Conservation (phyloP, 768 basidiomycete species). For the Auriscalpium microsporum region DNA sequence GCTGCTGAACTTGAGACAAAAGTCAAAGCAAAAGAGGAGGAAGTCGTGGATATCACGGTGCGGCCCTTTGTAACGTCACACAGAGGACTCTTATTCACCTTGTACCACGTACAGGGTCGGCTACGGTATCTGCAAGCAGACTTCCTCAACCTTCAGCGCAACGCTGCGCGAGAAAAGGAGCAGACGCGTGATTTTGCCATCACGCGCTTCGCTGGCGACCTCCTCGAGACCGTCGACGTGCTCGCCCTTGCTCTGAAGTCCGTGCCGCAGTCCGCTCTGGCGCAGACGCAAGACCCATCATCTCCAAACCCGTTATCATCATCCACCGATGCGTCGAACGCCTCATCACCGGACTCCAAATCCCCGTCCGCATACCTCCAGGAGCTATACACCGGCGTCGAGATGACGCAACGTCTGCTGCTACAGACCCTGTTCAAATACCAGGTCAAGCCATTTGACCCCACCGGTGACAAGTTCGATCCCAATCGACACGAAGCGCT, state of each 20-base stretch:
- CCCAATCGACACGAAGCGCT: slow-evolving; percentile 94
- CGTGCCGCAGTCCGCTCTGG: slow-evolving; percentile 47
- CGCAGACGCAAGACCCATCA: slow-evolving; percentile 11
- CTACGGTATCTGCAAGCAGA: slow-evolving; percentile 91
- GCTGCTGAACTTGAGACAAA: slow-evolving; percentile 35
- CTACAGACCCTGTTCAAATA: slow-evolving; percentile 87
- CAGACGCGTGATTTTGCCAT: slow-evolving; percentile 93
- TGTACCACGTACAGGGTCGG: slow-evolving; percentile 49
- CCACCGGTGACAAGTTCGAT: slow-evolving; percentile 88
- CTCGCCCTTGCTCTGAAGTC: slow-evolving; percentile 78
- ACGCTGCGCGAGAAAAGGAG: slow-evolving; percentile 83
- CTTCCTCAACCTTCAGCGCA: slow-evolving; percentile 90
- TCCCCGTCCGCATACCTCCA: slow-evolving; percentile 47
- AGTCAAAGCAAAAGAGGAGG: slow-evolving; percentile 73
- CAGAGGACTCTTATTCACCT: too few relatives aligned
- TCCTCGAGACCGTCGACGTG: slow-evolving; percentile 87
- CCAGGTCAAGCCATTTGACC: slow-evolving; percentile 87
- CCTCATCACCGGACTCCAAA: slow-evolving; percentile 31
- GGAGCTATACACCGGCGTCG: slow-evolving; percentile 80
- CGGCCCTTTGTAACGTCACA: slow-evolving; percentile 20
- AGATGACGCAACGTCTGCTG: slow-evolving; percentile 84
- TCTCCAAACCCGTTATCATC: slow-evolving; percentile 38
- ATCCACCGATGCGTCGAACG: slow-evolving; percentile 5
- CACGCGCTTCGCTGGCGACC: slow-evolving; percentile 80
- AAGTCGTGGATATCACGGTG: slow-evolving; percentile 80